Conservation (phyloP, 768 basidiomycete species). For the Myochromella boudieri region DNA sequence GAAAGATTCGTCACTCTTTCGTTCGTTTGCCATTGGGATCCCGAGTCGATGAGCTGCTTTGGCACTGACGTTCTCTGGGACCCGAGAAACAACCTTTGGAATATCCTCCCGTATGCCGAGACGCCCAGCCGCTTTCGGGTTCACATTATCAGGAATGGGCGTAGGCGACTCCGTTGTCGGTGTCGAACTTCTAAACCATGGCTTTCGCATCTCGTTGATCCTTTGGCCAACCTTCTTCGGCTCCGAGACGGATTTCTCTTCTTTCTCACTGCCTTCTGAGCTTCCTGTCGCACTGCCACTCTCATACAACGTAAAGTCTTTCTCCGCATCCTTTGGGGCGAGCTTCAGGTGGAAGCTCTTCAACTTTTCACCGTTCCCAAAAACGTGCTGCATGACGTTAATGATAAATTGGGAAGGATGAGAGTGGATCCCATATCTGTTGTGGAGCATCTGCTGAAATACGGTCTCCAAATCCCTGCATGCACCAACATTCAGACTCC, state of each 20-base stretch:
- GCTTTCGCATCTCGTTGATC: conserved; percentile 19
- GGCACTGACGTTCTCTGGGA: conserved; percentile 28
- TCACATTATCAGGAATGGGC: conserved; percentile 22
- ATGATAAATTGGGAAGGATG: conserved; percentile 52
- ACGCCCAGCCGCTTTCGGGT: conserved; percentile 25
- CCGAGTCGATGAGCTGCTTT: conserved; percentile 41
- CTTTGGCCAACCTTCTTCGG: conserved; percentile 26
- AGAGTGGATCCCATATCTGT: conserved; percentile 51
- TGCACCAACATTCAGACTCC: conserved; percentile 37
- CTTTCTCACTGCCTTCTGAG: conserved; percentile 19
- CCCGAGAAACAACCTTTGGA: conserved; percentile 12
- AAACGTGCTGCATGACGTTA: conserved; percentile 43
- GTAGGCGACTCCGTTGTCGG: conserved; percentile 23
- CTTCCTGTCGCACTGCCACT: background rate
- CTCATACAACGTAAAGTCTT: background rate
- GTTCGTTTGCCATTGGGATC: conserved; percentile 19
- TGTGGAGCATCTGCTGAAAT: conserved; percentile 58
- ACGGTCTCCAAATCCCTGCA: conserved; percentile 53
- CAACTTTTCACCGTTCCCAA: conserved; percentile 49
- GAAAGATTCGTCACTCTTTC: background rate
- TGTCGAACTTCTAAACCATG: conserved; percentile 27
- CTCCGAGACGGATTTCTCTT: conserved; percentile 19
- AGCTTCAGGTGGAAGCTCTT: conserved; percentile 55
- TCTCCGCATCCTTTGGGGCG: conserved; percentile 37
- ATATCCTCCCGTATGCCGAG: conserved; percentile 25